Evolutionary conservation across 2,329 filamentous ascomycete species (phyloP), one percentile per base, ranked within the genome.

Genomic region (Daldinia eschscholtzii): DNA sequence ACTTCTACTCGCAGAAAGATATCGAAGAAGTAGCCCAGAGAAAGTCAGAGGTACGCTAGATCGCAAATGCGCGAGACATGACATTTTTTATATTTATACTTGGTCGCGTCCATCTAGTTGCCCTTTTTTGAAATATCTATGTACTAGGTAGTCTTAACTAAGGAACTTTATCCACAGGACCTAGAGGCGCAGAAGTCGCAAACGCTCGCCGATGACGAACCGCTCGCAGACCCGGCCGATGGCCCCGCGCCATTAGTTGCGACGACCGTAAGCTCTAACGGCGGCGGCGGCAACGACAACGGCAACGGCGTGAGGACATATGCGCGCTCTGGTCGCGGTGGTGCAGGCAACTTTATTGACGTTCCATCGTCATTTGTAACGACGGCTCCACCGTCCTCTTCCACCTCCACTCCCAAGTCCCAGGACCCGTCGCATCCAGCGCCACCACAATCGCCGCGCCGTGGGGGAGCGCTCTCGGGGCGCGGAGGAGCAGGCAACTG

Each of bases 401-500:
- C 57, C 52, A n/a, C n/a, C n/a, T n/a, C n/a, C n/a, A n/a, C n/a
- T n/a, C 6, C n/a, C 30, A 9, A 23, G 6, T 1, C 52, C 52
- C 52, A 55, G 26, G 28, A 52, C n/a, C 30, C 39, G 18, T 7
- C 52, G n/a, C 30, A 55, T 33, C 6, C 15, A 33, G n/a, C n/a
- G n/a, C 46, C 39, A 15, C 57, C 23, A 12, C 46, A 42, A 13
- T 57, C 23, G 10, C 37, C 35, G 2, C 42, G 56, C 23, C 42
- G 26, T 41, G 76, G 41, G 12, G 65, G 74, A 9, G 33, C 52
- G 20, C 70, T 78, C 53, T 78, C 78, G 5, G 87, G 88, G 0
- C 83, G 87, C 4, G 88, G 87, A 26, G 87, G 87, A n/a, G 86
- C 86, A 0, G 88, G 87, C 1, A 89, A 89, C 76, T 89, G 84